Base-by-base conservation (phyloP, 2,329 filamentous ascomycete genomes). In the Macrophomina phaseolina region DNA sequence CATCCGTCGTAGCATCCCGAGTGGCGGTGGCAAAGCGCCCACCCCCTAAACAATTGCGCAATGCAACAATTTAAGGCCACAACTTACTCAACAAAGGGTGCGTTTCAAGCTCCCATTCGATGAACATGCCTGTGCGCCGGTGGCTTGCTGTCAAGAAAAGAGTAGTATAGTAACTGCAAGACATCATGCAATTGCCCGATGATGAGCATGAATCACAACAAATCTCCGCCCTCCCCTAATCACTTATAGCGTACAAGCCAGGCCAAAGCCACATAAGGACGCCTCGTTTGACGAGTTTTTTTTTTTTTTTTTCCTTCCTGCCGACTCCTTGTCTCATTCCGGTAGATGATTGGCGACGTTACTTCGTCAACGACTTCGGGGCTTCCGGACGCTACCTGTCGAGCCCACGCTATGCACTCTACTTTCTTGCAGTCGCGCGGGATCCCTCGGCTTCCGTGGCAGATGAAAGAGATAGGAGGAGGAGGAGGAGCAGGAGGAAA, bases 151-250 rank as follows among this genome's bases (percentile, higher is more conserved):
- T 38, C 36, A 38, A 38, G 23, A 23, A 23, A 23, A 23, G 23
- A 23, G 23, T 23, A 23, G 23, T 23, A 23, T 23, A 38, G 51
- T 18, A 28, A 18, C 51, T 55, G 51, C 51, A 32, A 30, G n/a
- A 55, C 51, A 55, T 55, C 51, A 55, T 38, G 51, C 51, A 16
- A 55, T 55, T 55, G 51, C 51, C 51, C 11, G 32, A 55, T n/a
- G 12, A 5, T n/a, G 12, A 45, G 8, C 42, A 45, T 5, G 23
- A 23, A 23, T 23, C 23, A 9, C 5, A 45, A 45, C 11, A 14
- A 14, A 5, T n/a, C 1, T 14, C 16, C 42, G 8, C 42, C 7
- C 16, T 14, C 5, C 11, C 8, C 42, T 14, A 14, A 12, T 16
- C 5, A 9, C 16, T 5, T 45, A 45, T 45, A 45, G 8, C 5